phyloP scores from a whole-genome alignment of 1,284 basidiomycete genomes.

The Heliocybe sulcata region DNA sequence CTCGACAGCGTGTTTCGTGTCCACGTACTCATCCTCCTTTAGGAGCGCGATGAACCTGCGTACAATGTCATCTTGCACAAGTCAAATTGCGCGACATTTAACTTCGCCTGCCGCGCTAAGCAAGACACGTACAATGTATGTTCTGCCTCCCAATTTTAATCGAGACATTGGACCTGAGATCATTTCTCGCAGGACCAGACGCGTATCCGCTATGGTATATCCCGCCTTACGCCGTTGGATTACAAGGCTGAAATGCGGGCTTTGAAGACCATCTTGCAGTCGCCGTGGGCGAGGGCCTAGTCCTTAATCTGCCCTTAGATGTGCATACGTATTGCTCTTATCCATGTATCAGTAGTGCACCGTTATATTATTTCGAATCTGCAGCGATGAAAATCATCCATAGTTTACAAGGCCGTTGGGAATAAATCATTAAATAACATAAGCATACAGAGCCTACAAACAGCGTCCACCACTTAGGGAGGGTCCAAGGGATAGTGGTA shows the following conservation, averaged over 20 bases:
- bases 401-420: not conserved
- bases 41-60: constrained; percentile 62
- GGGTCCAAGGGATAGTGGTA: constrained; percentile 26
- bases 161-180: not conserved
- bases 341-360: not conserved
- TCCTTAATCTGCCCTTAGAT: not conserved
- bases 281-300: constrained; percentile 23
- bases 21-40: constrained; percentile 6
- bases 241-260: constrained; percentile 64
- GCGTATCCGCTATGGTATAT: constrained; percentile 79
- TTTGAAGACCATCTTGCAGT: constrained; percentile 47
- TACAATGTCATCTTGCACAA: constrained; percentile 61
- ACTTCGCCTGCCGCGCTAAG: constrained; percentile 86
- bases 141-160: constrained; percentile 4
- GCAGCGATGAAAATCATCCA: no score
- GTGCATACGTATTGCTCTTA: not conserved
- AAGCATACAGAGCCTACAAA: not conserved
- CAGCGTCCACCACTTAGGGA: constrained; percentile 10
- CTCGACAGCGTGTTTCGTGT: not conserved
- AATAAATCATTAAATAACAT: not conserved
- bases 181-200: constrained; percentile 51
- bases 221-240: constrained; percentile 59
- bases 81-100: constrained; percentile 67
- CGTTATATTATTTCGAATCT: not conserved
- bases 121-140: constrained; percentile 82